Evolutionary conservation across 352 stramenopile genomes (phyloP), one percentile per base, ranked within the genome.

Genomic region (Phytopythium litorale): DNA sequence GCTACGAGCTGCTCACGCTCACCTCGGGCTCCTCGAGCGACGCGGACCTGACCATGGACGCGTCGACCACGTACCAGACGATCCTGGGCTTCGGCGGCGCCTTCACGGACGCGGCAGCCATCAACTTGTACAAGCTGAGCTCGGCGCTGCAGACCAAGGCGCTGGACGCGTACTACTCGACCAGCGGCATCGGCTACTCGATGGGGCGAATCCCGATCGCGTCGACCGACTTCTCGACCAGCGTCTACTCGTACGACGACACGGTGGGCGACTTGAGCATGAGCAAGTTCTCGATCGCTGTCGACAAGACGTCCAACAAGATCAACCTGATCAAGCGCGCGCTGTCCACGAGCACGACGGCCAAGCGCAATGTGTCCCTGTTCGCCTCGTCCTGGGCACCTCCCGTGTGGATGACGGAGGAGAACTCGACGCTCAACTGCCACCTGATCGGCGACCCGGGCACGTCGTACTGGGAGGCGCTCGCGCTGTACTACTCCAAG

Each of bases 81-180:
- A 89, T 96, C 38, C 66, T 90, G 13, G 87, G 83, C 4, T 96
- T 96, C 48, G 87, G 87, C 42, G 87, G 82, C 15, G 83, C 87
- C 1, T 96, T 96, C 75, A 96, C 88, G 12, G 88, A 96, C 37
- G 67, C 83, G 1, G 75, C 79, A 21, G 71, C 82, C 28, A 85
- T 88, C 62, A 89, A 93, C 63, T 69, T 96, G 38, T 76, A 78
- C 65, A 81, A 79, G 62, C 68, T 95, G 60, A 62, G 79, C 32
- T 28, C 59, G 23, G 64, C 59, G 23, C 62, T 87, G n/a, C 80
- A 91, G 58, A 45, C 82, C 13, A 68, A 83, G 59, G 67, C 89
- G 42, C 48, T 91, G 25, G 65, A 92, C 33, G 68, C 78, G 11
- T 92, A 92, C 62, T 96, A 86, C 60, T 79, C 75, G 32, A 28